Evolutionary conservation across 1,139 yeast species (phyloP).

Genomic region (Suhomyces chickasaworum): DNA sequence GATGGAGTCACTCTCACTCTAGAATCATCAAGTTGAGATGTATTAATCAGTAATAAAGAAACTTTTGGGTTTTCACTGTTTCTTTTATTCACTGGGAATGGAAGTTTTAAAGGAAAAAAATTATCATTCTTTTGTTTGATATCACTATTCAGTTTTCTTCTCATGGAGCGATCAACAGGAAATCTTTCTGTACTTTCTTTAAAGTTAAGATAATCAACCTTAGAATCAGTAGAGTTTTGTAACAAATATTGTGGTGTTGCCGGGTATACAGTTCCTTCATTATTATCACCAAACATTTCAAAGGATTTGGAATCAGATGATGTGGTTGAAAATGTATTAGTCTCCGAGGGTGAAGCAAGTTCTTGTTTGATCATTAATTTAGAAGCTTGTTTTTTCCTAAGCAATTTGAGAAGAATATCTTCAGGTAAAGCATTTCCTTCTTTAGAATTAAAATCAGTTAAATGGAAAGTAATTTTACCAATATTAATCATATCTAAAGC

Average conservation of each 20-base stretch:
- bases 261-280: slow-evolving; percentile 45
- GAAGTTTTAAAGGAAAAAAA: slow-evolving; percentile 26
- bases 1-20: slow-evolving; percentile 13
- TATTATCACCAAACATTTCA: slow-evolving; percentile 44
- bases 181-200: slow-evolving; percentile 44
- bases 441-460: slow-evolving; percentile 70
- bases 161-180: slow-evolving; percentile 8
- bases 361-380: slow-evolving; percentile 51
- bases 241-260: slow-evolving; percentile 64
- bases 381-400: slow-evolving; percentile 35
- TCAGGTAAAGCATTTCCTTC: slow-evolving; percentile 66
- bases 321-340: slow-evolving; percentile 41
- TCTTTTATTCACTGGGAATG: slow-evolving; percentile 24
- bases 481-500: slow-evolving; percentile 44
- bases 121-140: slow-evolving; percentile 9
- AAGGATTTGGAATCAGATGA: slow-evolving; percentile 54
- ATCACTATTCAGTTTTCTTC: slow-evolving; percentile 3
- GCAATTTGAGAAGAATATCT: slow-evolving; percentile 36
- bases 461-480: slow-evolving; percentile 52
- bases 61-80: slow-evolving; percentile 17
- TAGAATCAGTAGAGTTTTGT: slow-evolving; percentile 39
- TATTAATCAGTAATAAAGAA: slow-evolving; percentile 35
- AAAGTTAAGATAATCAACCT: slow-evolving; percentile 62
- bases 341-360: slow-evolving; percentile 34
- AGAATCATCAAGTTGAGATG: slow-evolving; percentile 19